Conservation (phyloP, 2,329 filamentous ascomycete genomes). For the Dryadomyces quercivorus region DNA sequence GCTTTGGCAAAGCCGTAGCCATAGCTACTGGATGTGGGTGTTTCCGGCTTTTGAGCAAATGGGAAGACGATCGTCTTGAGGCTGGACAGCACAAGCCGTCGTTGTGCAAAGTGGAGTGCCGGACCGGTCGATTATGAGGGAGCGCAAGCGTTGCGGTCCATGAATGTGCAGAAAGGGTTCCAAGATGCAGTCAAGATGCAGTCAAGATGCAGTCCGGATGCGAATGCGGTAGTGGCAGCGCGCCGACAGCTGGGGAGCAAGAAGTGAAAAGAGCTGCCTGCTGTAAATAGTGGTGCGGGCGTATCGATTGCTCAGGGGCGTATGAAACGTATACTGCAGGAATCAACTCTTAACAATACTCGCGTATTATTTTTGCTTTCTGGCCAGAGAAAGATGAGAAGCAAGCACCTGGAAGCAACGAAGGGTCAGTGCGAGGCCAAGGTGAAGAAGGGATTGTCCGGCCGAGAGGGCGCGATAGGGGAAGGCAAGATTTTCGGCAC, state of each 20-base stretch:
- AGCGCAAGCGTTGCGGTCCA: background rate
- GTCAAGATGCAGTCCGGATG: background rate
- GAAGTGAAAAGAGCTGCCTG: background rate
- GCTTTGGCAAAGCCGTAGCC: constrained; percentile 53
- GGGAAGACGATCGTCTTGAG: background rate
- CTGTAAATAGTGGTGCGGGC: too few species aligned
- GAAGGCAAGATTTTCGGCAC: background rate
- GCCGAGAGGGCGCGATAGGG: constrained; percentile 6
- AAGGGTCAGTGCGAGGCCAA: constrained; percentile 10
- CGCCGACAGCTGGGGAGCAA: background rate
- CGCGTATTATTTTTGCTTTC: background rate
- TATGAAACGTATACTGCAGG: too few species aligned
- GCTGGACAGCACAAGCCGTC: background rate
- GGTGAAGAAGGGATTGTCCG: background rate
- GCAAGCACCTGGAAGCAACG: background rate
- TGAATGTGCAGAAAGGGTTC: background rate
- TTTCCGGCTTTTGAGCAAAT: background rate
- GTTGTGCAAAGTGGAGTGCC: background rate
- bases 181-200: background rate
- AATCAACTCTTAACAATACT: too few species aligned
- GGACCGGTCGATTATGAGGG: background rate
- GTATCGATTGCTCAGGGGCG: too few species aligned
- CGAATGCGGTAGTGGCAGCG: background rate
- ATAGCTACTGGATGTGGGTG: constrained; percentile 19
- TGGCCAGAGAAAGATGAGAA: background rate